phyloP scores from a whole-genome alignment of 106 monocot genomes.

The Dendrobium nobile region DNA sequence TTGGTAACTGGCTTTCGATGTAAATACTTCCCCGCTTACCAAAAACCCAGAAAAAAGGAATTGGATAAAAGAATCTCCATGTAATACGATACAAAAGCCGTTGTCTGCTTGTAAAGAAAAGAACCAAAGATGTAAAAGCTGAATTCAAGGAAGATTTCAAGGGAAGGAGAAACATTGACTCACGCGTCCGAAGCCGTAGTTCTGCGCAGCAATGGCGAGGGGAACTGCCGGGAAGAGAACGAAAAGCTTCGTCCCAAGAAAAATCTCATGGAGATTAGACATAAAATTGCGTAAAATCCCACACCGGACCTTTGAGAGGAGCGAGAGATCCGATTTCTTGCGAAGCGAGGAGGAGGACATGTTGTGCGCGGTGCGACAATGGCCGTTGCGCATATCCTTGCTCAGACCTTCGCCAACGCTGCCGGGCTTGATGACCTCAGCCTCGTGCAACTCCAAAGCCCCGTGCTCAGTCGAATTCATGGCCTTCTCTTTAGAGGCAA shows the following conservation, averaged over 20 bases:
- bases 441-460: not conserved
- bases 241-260: slow-evolving; percentile 63
- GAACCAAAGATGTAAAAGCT: not conserved
- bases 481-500: not conserved
- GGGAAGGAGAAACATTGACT: not conserved
- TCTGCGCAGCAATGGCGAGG: slow-evolving; percentile 42
- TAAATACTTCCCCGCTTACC: no score
- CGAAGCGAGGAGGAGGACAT: slow-evolving; percentile 73
- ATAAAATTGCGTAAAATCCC: slow-evolving; percentile 28
- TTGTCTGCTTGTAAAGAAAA: not conserved
- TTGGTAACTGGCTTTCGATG: no score
- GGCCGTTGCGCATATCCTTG: slow-evolving; percentile 6
- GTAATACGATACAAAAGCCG: not conserved
- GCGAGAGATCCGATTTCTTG: slow-evolving; percentile 64
- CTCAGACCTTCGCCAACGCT: not conserved
- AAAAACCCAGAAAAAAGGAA: no score
- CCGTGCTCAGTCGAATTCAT: not conserved
- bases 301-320: slow-evolving; percentile 47
- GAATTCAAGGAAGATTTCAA: not conserved
- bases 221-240: slow-evolving; percentile 64
- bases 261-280: slow-evolving; percentile 55
- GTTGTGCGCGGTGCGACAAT: slow-evolving; percentile 54
- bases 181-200: slow-evolving; percentile 34
- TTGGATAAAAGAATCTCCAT: not conserved
- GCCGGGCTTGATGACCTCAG: not conserved